Evolutionary conservation across 768 basidiomycete species (phyloP).

Genomic region (Russula ochroleuca): DNA sequence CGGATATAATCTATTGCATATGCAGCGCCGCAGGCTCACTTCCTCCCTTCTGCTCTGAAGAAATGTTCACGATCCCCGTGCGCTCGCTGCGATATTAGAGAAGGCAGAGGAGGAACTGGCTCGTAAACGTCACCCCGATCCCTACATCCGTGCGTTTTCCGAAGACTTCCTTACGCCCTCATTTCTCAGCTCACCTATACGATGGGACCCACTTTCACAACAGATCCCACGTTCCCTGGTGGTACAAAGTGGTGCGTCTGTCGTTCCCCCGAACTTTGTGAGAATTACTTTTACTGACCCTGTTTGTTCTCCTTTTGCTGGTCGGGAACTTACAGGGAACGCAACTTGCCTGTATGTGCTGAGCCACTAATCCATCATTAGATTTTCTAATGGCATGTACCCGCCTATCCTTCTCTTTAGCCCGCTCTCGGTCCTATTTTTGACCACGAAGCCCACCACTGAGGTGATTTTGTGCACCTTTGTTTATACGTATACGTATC

Average conservation of each 20-base stretch:
- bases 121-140: constrained; percentile 76
- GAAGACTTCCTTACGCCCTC: background rate
- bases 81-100: constrained; percentile 69
- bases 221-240: constrained; percentile 78
- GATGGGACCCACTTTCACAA: background rate
- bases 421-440: constrained; percentile 27
- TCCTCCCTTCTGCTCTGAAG: constrained; percentile 39
- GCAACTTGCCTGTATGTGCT: constrained; percentile 67
- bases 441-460: constrained; percentile 25
- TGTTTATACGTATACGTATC: background rate
- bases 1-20: too few relatives aligned
- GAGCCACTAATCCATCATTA: background rate
- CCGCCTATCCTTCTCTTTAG: background rate
- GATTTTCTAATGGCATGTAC: background rate
- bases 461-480: background rate
- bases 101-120: constrained; percentile 75
- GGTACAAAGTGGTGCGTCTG: constrained; percentile 92
- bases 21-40: too few relatives aligned
- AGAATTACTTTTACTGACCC: constrained; percentile 13
- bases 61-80: constrained; percentile 79
- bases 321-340: constrained; percentile 52
- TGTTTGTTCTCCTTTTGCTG: background rate
- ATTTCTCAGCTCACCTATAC: constrained; percentile 5
- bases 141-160: constrained; percentile 64
- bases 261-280: background rate